Evolutionary conservation across 495 filamentous ascomycete species (phyloP).

Genomic region (Neurospora sp.): DNA sequence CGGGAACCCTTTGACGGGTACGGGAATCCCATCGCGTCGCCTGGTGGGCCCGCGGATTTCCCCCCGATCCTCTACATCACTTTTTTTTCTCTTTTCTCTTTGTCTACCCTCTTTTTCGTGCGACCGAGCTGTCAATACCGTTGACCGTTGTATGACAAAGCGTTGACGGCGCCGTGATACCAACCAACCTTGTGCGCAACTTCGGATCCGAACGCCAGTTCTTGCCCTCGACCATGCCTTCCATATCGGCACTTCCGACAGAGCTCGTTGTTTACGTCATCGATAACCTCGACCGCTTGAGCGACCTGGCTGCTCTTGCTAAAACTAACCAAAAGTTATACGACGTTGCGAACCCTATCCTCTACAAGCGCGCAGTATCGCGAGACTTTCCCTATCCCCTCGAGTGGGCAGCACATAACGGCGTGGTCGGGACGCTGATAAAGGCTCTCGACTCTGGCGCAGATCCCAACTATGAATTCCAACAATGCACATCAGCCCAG

Average conservation of each 20-base stretch:
- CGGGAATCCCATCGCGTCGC: not conserved
- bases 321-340: slow-evolving; percentile 9
- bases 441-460: slow-evolving; percentile 17
- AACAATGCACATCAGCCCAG: slow-evolving; percentile 3
- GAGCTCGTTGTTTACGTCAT: slow-evolving; percentile 21
- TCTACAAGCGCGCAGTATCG: slow-evolving; percentile 17
- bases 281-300: slow-evolving; percentile 13
- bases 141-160: not conserved
- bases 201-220: not conserved
- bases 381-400: slow-evolving; percentile 12
- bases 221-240: not conserved
- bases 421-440: slow-evolving; percentile 12
- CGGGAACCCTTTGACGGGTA: not conserved
- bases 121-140: not conserved
- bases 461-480: slow-evolving; percentile 15
- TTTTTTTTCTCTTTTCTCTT: not conserved
- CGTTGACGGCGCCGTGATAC: not conserved
- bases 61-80: not conserved
- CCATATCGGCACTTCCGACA: slow-evolving; percentile 11
- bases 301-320: slow-evolving; percentile 18
- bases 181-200: not conserved
- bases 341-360: slow-evolving; percentile 9
- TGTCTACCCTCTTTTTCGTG: not conserved
- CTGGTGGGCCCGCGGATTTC: not conserved
- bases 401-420: slow-evolving; percentile 19